These are phyloP conservation scores for Teratosphaeria epicoccoides DNA, from an alignment of 2,329 filamentous ascomycete genomes.

Conservation along the genomic window DNA sequence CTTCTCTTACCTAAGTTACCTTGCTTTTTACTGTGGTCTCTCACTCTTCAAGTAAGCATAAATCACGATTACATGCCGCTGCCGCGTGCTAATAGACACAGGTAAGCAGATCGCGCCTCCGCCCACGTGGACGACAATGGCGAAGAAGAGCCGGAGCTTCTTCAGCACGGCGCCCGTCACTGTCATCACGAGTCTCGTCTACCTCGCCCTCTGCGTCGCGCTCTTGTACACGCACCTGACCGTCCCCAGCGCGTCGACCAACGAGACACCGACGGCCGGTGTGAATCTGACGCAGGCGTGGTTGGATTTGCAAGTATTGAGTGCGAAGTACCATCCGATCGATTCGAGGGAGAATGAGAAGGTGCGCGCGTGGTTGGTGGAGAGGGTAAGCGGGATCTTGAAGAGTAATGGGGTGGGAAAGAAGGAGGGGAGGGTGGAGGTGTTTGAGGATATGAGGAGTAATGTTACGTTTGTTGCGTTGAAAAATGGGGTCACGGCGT, in stretches of 20 bases:
- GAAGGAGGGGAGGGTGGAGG: neutral
- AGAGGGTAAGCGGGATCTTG: constrained; percentile 60
- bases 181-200: constrained; percentile 63
- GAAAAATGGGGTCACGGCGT: constrained; percentile 38
- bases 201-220: constrained; percentile 66
- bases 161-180: constrained; percentile 47
- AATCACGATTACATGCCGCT: neutral
- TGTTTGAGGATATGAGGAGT: constrained; percentile 8
- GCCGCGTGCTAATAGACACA: neutral
- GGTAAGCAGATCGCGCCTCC: neutral
- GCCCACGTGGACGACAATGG: neutral
- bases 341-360: constrained; percentile 76
- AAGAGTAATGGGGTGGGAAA: constrained; percentile 43
- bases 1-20: neutral
- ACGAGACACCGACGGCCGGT: constrained; percentile 45
- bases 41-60: neutral
- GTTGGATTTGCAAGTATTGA: constrained; percentile 68
- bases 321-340: constrained; percentile 70
- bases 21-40: too few relatives aligned
- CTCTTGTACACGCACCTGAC: constrained; percentile 62
- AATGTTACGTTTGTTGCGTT: constrained; percentile 15
- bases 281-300: constrained; percentile 79
- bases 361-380: constrained; percentile 65
- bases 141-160: neutral
- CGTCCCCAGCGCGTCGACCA: constrained; percentile 62